Evolutionary conservation across 768 basidiomycete genomes (phyloP), one percentile per base, ranked within the genome.

Genomic region (Gautieria morchelliformis): DNA sequence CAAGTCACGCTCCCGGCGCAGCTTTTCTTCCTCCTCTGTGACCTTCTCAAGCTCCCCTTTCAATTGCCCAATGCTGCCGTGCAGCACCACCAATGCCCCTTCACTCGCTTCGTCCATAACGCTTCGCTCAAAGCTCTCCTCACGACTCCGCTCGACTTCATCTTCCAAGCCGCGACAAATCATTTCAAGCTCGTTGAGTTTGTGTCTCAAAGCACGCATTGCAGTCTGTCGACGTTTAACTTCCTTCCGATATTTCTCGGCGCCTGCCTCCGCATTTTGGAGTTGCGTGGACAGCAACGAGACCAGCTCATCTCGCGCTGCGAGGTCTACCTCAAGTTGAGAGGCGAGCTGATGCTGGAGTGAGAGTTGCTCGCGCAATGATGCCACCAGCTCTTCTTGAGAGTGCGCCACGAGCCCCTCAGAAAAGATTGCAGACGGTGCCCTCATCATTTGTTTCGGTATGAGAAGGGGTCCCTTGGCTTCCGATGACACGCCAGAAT

Each of bases 61-160:
- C 39, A 94, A 74, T n/a, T 79, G 76, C 8, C 80, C 78, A 60
- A 97, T 91, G 65, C 89, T 85, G 5, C 78, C 70, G 64, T 97
- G 89, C 45, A 96, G 76, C 70, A 83, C 82, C 46, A 88, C 76
- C 65, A 97, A 73, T 32, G 85, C 90, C 68, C 84, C 83, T 2
- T 85, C 78, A 58, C 86, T 88, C 1, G 88, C 85, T 61, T 84
- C 85, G 64, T 89, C 87, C 77, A 95, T 93, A 41, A 94, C 71
- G 60, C 90, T 88, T 19, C 84, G 74, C 59, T 88, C 86, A 68
- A 91, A 73, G 63, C 85, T 89, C 64, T 89, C 89, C 62, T 88
- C 83, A 41, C 92, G 77, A 44, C 86, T 87, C 7, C 80, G 76
- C 60, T 97, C 94, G 30, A 94, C 88, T 66, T 94, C 88, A 66